These are phyloP conservation scores for Sclerotinia subarctica DNA, from an alignment of 2,329 filamentous ascomycete genomes.

Conservation along the genomic window DNA sequence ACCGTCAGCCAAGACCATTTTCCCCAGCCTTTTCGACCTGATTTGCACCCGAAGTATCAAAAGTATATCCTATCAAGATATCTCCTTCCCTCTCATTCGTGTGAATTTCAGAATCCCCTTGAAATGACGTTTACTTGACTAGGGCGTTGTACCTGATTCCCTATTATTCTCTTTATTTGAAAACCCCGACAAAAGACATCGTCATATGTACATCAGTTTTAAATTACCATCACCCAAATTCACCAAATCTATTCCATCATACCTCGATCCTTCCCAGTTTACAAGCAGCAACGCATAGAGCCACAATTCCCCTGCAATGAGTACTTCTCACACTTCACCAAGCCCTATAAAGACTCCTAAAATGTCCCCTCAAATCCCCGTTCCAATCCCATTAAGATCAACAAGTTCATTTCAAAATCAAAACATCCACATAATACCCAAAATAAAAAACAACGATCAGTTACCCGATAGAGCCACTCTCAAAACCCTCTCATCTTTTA, in stretches of 20 bases:
- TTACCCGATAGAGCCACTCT: neutral
- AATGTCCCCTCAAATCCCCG: neutral
- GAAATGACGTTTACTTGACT: neutral
- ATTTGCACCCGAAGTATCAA: neutral
- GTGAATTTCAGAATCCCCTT: neutral
- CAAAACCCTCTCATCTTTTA: conserved; percentile 19
- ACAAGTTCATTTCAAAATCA: conserved; percentile 1
- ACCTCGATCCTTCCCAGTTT: conserved; percentile 5
- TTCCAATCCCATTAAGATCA: neutral
- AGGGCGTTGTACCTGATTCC: neutral
- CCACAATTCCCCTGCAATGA: neutral
- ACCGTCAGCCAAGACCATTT: conserved; percentile 15
- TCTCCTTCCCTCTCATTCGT: neutral
- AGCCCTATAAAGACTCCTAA: conserved; percentile 4
- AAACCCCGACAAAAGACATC: neutral
- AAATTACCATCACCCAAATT: neutral
- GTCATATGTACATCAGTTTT: conserved; percentile 12
- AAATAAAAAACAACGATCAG: neutral
- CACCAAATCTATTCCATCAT: neutral
- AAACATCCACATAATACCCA: neutral
- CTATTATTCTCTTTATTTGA: neutral
- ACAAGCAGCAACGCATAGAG: neutral
- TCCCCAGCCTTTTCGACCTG: neutral
- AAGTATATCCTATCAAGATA: neutral
- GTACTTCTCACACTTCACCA: neutral